Conservation (phyloP, 345 rosid genomes). For the Pugionium dolabratum region DNA sequence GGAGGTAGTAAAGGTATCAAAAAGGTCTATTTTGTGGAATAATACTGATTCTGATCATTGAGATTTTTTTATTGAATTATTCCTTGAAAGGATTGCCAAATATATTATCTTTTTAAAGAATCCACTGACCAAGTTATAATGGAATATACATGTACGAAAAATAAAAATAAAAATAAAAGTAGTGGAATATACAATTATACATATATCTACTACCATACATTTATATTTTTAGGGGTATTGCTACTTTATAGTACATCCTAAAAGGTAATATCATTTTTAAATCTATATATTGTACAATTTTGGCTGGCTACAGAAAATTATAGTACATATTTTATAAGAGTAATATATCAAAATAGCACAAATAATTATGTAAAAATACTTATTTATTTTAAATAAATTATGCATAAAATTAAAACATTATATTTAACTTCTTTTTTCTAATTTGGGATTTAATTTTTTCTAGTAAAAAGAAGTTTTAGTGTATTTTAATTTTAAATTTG, state of each 20-base stretch:
- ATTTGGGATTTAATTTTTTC: no score
- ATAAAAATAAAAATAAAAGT: not conserved
- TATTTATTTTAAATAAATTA: no score
- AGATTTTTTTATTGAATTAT: constrained; percentile 11
- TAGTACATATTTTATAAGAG: no score
- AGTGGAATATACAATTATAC: constrained; percentile 31
- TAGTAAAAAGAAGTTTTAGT: no score
- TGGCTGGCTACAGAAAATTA: not conserved
- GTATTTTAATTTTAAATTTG: no score
- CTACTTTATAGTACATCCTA: constrained; percentile 30
- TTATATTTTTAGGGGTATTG: constrained; percentile 23
- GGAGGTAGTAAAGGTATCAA: constrained; percentile 4
- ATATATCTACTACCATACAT: constrained; percentile 29
- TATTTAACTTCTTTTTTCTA: no score
- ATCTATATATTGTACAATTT: constrained; percentile 3
- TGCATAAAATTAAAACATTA: no score
- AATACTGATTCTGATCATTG: constrained; percentile 29
- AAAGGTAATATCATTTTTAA: not conserved
- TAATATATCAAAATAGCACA: no score
- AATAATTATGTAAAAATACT: no score
- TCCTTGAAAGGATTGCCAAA: not conserved
- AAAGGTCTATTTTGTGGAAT: constrained; percentile 20
- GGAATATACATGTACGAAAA: constrained; percentile 23
- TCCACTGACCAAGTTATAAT: constrained; percentile 22
- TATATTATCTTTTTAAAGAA: not conserved